Percentiles rank a stretch among this genome's conserved stretches.
phyloP scores from a whole-genome alignment of 345 rosid species.

The Punica granatum region DNA sequence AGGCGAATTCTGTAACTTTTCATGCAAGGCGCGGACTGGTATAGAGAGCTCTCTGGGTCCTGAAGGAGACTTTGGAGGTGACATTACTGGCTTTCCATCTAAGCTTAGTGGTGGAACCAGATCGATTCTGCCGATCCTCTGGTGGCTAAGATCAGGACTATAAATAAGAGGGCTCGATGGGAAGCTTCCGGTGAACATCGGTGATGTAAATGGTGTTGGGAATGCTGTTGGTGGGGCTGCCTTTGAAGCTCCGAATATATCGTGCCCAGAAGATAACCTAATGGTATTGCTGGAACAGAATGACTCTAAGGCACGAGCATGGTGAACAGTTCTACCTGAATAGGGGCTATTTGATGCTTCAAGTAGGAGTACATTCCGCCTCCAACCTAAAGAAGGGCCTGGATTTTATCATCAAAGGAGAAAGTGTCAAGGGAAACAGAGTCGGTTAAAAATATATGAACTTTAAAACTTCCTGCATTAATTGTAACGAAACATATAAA shows the following conservation, averaged over 20 bases:
- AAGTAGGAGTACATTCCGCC: slow-evolving; percentile 83
- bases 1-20: slow-evolving; percentile 78
- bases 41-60: slow-evolving; percentile 60
- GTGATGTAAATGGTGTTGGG: slow-evolving; percentile 84
- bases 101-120: slow-evolving; percentile 91
- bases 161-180: slow-evolving; percentile 85
- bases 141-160: slow-evolving; percentile 76
- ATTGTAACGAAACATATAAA: slow-evolving; percentile 1
- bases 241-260: slow-evolving; percentile 48
- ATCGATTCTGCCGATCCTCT: slow-evolving; percentile 66
- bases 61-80: slow-evolving; percentile 78
- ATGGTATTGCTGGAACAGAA: slow-evolving; percentile 67
- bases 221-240: slow-evolving; percentile 49
- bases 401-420: slow-evolving; percentile 37
- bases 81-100: slow-evolving; percentile 58
- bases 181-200: slow-evolving; percentile 82
- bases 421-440: slow-evolving; percentile 17
- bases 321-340: slow-evolving; percentile 69
- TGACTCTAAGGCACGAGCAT: slow-evolving; percentile 85
- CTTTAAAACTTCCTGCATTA: neutral
- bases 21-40: slow-evolving; percentile 71
- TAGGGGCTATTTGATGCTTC: slow-evolving; percentile 93
- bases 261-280: slow-evolving; percentile 56
- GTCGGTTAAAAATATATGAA: slow-evolving; percentile 15
- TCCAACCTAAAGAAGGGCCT: slow-evolving; percentile 87